phyloP scores from a whole-genome alignment of 306 rosid species.

The Psophocarpus tetragonolobus region DNA sequence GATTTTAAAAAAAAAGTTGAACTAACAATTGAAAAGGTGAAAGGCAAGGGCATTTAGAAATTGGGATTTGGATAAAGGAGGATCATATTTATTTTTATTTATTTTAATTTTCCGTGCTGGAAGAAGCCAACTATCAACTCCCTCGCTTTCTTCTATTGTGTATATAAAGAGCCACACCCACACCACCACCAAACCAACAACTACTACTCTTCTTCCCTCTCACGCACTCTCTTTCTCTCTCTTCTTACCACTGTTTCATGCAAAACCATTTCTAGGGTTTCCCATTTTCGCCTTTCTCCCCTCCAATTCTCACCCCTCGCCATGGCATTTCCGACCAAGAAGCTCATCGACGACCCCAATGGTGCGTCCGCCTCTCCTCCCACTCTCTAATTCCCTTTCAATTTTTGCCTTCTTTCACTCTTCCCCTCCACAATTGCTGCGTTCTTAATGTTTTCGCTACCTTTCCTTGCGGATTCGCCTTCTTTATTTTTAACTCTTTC shows the following conservation, averaged over 20 bases:
- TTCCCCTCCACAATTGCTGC: not conserved
- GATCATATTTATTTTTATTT: not conserved
- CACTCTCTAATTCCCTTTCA: slow-evolving; percentile 4
- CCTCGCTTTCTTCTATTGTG: slow-evolving; percentile 41
- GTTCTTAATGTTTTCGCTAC: not conserved
- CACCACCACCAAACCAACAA: slow-evolving; percentile 42
- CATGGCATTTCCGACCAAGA: slow-evolving; percentile 79
- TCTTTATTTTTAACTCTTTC: not conserved
- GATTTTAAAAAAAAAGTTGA: no score
- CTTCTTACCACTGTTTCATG: slow-evolving; percentile 45
- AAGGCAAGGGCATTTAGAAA: not conserved
- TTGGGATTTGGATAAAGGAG: slow-evolving; percentile 26
- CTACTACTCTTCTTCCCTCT: slow-evolving; percentile 39
- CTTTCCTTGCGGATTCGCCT: not conserved
- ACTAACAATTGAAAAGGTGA: no score
- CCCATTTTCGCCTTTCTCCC: slow-evolving; percentile 8
- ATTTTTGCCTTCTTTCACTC: not conserved
- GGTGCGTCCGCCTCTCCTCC: slow-evolving; percentile 53
- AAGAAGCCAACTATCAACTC: slow-evolving; percentile 47
- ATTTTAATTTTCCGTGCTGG: slow-evolving; percentile 14
- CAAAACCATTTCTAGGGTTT: slow-evolving; percentile 61
- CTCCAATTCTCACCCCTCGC: slow-evolving; percentile 20
- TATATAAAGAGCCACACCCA: slow-evolving; percentile 31
- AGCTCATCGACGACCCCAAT: slow-evolving; percentile 81
- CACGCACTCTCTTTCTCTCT: not conserved